Evolutionary conservation across 2,329 filamentous ascomycete genomes (phyloP).

Genomic region (Incumbomyces delicatus): DNA sequence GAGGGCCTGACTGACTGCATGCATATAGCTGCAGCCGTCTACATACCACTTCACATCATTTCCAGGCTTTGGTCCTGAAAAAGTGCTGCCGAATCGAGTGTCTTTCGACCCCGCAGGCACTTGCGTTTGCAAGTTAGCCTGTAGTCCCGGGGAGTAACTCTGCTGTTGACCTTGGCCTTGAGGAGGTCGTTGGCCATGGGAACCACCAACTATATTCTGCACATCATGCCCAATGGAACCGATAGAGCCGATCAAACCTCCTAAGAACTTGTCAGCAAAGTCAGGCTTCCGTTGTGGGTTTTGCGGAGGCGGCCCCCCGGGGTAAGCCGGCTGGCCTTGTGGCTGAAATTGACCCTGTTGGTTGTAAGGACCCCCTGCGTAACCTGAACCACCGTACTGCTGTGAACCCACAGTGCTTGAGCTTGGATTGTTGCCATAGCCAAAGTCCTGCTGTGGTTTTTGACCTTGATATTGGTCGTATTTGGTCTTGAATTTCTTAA

Average conservation of each 20-base stretch:
- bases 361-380: constrained; percentile 2
- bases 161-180: constrained; percentile 24
- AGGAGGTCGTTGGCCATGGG: constrained; percentile 2
- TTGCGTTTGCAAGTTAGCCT: constrained; percentile 8
- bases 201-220: constrained; percentile 1
- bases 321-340: constrained; percentile 12
- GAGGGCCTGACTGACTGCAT: constrained; percentile 68
- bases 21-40: constrained; percentile 71
- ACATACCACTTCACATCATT: constrained; percentile 75
- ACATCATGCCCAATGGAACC: constrained; percentile 39
- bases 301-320: constrained; percentile 17
- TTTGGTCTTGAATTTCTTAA: constrained; percentile 36
- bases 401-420: constrained; percentile 20
- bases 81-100: constrained; percentile 44
- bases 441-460: constrained; percentile 22
- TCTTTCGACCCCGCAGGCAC: not conserved
- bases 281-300: constrained; percentile 14
- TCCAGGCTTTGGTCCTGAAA: constrained; percentile 60
- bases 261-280: constrained; percentile 34
- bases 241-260: constrained; percentile 40
- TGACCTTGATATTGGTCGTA: constrained; percentile 22
- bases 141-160: not conserved
- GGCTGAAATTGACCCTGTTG: not conserved
- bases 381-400: constrained; percentile 1
- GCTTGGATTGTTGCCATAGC: constrained; percentile 19